Percentiles rank a stretch among this genome's conserved stretches.
Evolutionary conservation across 2,329 filamentous ascomycete genomes (phyloP).

Genomic region (Cladosporium sp.): DNA sequence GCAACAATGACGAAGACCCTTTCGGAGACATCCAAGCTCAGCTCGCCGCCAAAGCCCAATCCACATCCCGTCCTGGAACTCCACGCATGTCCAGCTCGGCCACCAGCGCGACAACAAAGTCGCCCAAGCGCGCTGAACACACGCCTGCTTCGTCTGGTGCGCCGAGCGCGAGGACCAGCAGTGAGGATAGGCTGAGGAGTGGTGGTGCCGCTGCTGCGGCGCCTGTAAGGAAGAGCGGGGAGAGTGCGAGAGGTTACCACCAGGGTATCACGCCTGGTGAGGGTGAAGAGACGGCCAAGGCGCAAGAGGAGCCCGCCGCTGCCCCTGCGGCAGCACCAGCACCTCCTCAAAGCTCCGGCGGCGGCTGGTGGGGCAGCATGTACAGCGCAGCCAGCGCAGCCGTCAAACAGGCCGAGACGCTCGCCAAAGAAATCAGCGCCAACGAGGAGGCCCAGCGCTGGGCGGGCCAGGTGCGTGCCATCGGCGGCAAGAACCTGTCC

Average conservation of each 20-base stretch:
- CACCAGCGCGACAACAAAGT: slow-evolving; percentile 35
- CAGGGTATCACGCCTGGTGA: slow-evolving; percentile 66
- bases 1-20: slow-evolving; percentile 42
- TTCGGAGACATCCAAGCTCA: slow-evolving; percentile 85
- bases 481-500: slow-evolving; percentile 20
- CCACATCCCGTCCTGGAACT: slow-evolving; percentile 71
- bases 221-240: slow-evolving; percentile 65
- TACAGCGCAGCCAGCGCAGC: slow-evolving; percentile 78
- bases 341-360: slow-evolving; percentile 35
- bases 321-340: too few relatives aligned
- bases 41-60: slow-evolving; percentile 60
- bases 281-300: slow-evolving; percentile 29
- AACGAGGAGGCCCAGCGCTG: slow-evolving; percentile 96
- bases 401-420: slow-evolving; percentile 86
- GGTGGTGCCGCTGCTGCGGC: slow-evolving; percentile 24
- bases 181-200: slow-evolving; percentile 56
- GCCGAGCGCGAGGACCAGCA: slow-evolving; percentile 50
- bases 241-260: slow-evolving; percentile 69
- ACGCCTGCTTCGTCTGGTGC: slow-evolving; percentile 50
- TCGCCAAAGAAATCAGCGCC: slow-evolving; percentile 91
- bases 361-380: slow-evolving; percentile 86
- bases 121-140: slow-evolving; percentile 36
- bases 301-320: slow-evolving; percentile 26
- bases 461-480: slow-evolving; percentile 84
- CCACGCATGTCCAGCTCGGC: slow-evolving; percentile 59